Conservation (phyloP, 2,329 filamentous ascomycete genomes). For the Fusarium sp. region DNA sequence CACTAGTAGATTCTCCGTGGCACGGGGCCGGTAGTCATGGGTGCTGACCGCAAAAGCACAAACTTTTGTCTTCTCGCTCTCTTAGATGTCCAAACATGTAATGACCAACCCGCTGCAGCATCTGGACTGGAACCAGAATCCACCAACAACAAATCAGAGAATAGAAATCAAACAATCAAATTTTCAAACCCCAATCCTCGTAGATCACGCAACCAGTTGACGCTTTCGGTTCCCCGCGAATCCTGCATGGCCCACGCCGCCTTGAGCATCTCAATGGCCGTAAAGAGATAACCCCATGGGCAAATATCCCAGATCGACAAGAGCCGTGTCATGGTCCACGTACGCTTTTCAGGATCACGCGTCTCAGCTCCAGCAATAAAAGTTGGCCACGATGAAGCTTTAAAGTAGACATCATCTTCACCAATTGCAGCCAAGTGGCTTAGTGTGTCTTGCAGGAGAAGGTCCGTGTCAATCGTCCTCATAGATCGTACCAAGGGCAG, state of each 20-base stretch:
- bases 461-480: slow-evolving; percentile 51
- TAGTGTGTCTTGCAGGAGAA: slow-evolving; percentile 60
- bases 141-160: slow-evolving; percentile 8
- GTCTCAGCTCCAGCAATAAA: slow-evolving; percentile 66
- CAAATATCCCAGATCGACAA: slow-evolving; percentile 55
- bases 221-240: slow-evolving; percentile 31
- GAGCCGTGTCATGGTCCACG: slow-evolving; percentile 60
- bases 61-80: slow-evolving; percentile 23
- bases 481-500: slow-evolving; percentile 51
- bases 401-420: slow-evolving; percentile 61
- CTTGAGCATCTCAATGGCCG: slow-evolving; percentile 58
- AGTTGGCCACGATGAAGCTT: slow-evolving; percentile 66
- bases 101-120: slow-evolving; percentile 5
- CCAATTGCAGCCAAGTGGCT: slow-evolving; percentile 59
- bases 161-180: slow-evolving; percentile 53
- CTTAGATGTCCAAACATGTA: slow-evolving; percentile 16
- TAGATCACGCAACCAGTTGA: slow-evolving; percentile 55
- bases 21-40: not conserved
- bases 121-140: slow-evolving; percentile 23
- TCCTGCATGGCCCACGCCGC: slow-evolving; percentile 58
- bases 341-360: slow-evolving; percentile 54
- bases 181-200: slow-evolving; percentile 55
- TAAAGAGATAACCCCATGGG: slow-evolving; percentile 60
- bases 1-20: slow-evolving; percentile 16
- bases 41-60: slow-evolving; percentile 11